phyloP scores from a whole-genome alignment of 2,329 filamentous ascomycete species.

The Didymellaceae sp. region DNA sequence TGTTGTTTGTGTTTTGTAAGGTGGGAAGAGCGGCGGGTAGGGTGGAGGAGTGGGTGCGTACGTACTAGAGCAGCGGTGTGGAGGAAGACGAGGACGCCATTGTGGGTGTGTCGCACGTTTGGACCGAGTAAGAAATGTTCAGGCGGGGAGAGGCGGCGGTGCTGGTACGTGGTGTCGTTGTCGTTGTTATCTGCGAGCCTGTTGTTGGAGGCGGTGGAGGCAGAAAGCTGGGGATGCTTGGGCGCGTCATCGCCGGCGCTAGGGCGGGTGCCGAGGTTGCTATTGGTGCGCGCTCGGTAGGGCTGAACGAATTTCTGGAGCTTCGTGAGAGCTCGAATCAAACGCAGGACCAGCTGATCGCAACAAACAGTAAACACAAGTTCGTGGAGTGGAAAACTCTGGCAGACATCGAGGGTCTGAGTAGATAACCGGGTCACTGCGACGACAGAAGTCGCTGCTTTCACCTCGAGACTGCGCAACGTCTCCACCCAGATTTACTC shows the following conservation, averaged over 20 bases:
- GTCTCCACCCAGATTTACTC: not conserved
- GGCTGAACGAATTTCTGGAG: conserved; percentile 16
- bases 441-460: too few species aligned
- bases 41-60: conserved; percentile 4
- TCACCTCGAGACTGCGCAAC: not conserved
- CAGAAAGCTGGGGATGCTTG: conserved; percentile 32
- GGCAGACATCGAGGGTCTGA: too few species aligned
- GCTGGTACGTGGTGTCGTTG: not conserved
- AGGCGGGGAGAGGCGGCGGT: not conserved
- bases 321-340: not conserved
- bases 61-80: conserved; percentile 50
- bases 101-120: conserved; percentile 12
- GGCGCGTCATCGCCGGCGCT: conserved; percentile 34
- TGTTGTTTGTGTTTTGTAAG: not conserved
- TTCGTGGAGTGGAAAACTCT: not conserved
- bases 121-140: conserved; percentile 7
- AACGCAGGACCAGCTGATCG: not conserved
- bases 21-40: not conserved
- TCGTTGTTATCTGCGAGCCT: not conserved
- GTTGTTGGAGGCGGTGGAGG: conserved; percentile 20
- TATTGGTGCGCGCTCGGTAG: conserved; percentile 9
- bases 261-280: conserved; percentile 8
- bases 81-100: conserved; percentile 50
- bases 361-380: not conserved
- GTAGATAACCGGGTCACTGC: too few species aligned